These are phyloP conservation scores for Thelonectria blattea DNA, from an alignment of 2,329 filamentous ascomycete genomes.

Conservation along the genomic window DNA sequence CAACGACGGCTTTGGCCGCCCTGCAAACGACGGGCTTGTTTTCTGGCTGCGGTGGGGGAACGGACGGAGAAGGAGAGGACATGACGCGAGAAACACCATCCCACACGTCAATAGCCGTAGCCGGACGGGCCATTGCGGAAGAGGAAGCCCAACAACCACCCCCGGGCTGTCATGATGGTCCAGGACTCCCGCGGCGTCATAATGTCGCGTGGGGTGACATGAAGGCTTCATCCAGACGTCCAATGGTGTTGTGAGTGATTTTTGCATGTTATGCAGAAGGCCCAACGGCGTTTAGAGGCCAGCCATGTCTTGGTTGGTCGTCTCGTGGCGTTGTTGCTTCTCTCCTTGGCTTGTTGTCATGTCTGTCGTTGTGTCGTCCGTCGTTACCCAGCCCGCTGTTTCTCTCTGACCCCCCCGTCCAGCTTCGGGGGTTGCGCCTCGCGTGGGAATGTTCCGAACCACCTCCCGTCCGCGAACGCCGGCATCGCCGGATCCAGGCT, in stretches of 20 bases:
- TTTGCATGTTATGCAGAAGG: not conserved
- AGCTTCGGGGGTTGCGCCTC: slow-evolving; percentile 11
- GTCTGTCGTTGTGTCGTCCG: not conserved
- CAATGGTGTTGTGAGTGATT: slow-evolving; percentile 6
- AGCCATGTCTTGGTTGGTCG: slow-evolving; percentile 1
- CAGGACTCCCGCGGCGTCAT: slow-evolving; percentile 6
- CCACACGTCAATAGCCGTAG: slow-evolving; percentile 31
- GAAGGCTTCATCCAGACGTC: not conserved
- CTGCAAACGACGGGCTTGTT: slow-evolving; percentile 14
- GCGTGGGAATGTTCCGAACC: slow-evolving; percentile 16
- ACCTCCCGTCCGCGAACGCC: slow-evolving; percentile 24
- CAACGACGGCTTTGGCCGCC: slow-evolving; percentile 17
- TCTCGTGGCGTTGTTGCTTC: slow-evolving; percentile 16
- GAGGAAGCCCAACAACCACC: slow-evolving; percentile 14
- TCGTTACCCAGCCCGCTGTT: not conserved
- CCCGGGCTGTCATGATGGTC: slow-evolving; percentile 10
- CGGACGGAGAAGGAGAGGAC: slow-evolving; percentile 1
- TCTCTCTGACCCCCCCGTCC: not conserved
- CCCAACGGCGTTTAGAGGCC: not conserved
- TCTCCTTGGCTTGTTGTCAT: slow-evolving; percentile 14
- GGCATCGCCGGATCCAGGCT: slow-evolving; percentile 30
- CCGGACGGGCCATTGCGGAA: slow-evolving; percentile 17
- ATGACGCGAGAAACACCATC: slow-evolving; percentile 35
- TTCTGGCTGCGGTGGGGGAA: not conserved
- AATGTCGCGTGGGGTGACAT: slow-evolving; percentile 9